Base-by-base conservation (phyloP, 306 rosid genomes). In the Crotalaria pallida region DNA sequence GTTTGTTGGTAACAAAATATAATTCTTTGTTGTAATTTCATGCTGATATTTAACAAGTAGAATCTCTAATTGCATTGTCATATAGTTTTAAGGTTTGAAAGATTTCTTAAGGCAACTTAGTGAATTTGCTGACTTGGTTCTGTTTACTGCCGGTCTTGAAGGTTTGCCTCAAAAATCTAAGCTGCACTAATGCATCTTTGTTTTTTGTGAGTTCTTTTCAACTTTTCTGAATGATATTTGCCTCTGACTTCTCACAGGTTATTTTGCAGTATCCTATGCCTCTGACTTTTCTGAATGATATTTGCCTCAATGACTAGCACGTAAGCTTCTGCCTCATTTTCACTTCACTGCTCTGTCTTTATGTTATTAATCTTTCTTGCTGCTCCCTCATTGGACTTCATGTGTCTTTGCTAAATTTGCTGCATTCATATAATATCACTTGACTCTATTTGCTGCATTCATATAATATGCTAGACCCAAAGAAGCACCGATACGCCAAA, bases 241-340 rank as follows among this genome's bases (percentile, higher is more conserved):
- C 15, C n/a, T 47, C 41, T 66, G 43, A 48, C 15, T 11, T 47
- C 41, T 66, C 48, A 48, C 89, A 94, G 98, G 92, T 58, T n/a
- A n/a, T n/a, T n/a, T n/a, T n/a, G n/a, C n/a, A n/a, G n/a, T 94
- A 94, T 81, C 97, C 98, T 27, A 88, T 87, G 65, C 98, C 97
- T 21, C 94, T 94, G 96, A 40, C 90, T 90, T 47, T n/a, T n/a
- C n/a, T n/a, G n/a, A n/a, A n/a, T n/a, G n/a, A n/a, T 94, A 94
- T 83, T 95, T 96, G 65, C 96, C 58, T 90, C 97, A n/a, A 94
- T 92, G 7, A 87, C 82, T 67, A 87, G 91, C 87, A 88, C 95
- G 96, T 94, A 70, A 82, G 89, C 60, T 66, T 77, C 84, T 64
- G 24, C 47, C 24, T 65, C 17, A 33, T 58, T 74, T 59, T 60